Base-by-base conservation (phyloP, 2,329 filamentous ascomycete species). In the Zymoseptoria pseudotritici region DNA sequence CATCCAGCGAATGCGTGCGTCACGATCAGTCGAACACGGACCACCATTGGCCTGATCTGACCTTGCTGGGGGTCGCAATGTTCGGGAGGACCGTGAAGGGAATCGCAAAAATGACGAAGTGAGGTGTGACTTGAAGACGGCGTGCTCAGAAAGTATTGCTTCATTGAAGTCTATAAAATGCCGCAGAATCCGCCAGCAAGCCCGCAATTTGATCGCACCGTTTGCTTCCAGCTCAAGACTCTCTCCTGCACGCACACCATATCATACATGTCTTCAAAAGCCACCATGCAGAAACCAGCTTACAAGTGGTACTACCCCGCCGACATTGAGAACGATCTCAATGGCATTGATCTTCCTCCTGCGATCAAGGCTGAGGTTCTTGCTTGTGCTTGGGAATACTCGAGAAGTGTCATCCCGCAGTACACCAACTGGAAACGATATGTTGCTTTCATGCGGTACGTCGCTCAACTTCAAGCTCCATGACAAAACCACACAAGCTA, bases 381-480 rank as follows among this genome's bases (percentile, higher is more conserved):
- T 36, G 67, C 67, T 10, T 62, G 58, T 46, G 66, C 67, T 10
- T 69, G 58, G 58, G 67, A 69, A 53, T 69, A 68, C 58, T 53
- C 65, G 1, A 59, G 67, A 17, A 65, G 61, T 50, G 65, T 69
- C 11, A 69, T 69, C 42, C 66, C 67, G 4, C 55, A 61, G 1
- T 65, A 67, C 59, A 64, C 62, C 53, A 67, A 68, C 31, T 66
- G 66, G 62, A 57, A 56, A 2, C 61, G 67, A 26, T 69, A 67
- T 59, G 56, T 68, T 2, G 65, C 60, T 2, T 66, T 68, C 51
- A 64, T 67, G 62, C 62, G 67, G 9, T 52, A 52, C 3, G 50
- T 17, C 17, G 17, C 10, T 11, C 50, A 52, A 13, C 13, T 17
- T 21, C 22, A 24, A 22, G 13, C 17, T 9, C 26, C 26, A 11